These are phyloP conservation scores for Aspergillus candidus DNA, from an alignment of 2,329 filamentous ascomycete genomes.

Conservation along the genomic window DNA sequence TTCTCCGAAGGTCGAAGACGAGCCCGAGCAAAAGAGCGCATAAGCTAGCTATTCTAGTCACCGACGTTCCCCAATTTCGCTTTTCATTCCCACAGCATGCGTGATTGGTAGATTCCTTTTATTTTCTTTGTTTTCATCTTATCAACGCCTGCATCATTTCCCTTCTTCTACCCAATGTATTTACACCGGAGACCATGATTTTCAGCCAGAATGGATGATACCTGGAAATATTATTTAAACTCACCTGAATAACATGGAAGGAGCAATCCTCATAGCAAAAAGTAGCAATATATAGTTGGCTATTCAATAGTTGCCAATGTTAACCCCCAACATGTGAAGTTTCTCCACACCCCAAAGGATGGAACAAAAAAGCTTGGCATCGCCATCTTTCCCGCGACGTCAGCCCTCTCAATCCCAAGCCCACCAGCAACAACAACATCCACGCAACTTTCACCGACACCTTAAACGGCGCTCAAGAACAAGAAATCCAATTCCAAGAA, in stretches of 20 bases:
- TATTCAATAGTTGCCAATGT: neutral
- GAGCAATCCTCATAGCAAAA: neutral
- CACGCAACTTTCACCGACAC: no score
- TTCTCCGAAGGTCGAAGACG: slow-evolving; percentile 15
- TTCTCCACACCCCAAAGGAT: neutral
- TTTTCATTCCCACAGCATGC: no score
- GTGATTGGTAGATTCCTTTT: neutral
- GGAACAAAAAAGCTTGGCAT: slow-evolving; percentile 11
- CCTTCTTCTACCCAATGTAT: slow-evolving; percentile 20
- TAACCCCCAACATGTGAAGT: neutral
- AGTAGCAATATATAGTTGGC: neutral
- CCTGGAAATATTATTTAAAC: no score
- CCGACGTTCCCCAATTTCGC: neutral
- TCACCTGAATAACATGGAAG: no score
- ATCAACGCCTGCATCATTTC: no score
- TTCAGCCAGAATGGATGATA: no score
- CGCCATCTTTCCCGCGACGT: neutral
- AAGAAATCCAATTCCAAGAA: neutral
- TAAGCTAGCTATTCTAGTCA: slow-evolving; percentile 22
- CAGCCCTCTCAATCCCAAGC: neutral
- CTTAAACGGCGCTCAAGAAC: no score
- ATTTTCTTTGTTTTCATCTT: neutral
- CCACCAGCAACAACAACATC: neutral
- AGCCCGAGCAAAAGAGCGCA: slow-evolving; percentile 24
- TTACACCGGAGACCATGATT: slow-evolving; percentile 9